Evolutionary conservation across 495 filamentous ascomycete species (phyloP).

Genomic region (Chaetomium fimeti): DNA sequence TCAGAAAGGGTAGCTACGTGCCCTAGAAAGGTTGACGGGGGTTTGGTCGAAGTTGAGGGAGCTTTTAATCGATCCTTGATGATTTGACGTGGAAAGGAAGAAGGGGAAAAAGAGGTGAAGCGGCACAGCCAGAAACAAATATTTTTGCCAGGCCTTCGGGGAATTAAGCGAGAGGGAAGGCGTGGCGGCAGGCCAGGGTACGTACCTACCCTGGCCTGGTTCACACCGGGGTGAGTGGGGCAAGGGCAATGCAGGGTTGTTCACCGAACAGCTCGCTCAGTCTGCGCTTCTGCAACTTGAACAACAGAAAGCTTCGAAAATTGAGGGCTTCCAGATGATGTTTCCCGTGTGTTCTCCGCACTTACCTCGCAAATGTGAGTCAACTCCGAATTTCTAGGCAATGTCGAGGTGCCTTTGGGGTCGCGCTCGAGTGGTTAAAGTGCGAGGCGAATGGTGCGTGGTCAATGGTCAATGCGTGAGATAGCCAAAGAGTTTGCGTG

Average conservation of each 20-base stretch:
- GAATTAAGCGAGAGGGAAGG: constrained; percentile 40
- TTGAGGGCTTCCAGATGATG: neutral
- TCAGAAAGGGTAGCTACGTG: constrained; percentile 85
- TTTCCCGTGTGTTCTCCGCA: neutral
- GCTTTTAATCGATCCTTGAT: constrained; percentile 48
- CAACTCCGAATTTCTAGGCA: neutral
- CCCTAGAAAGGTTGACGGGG: constrained; percentile 66
- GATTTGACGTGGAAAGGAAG: constrained; percentile 46
- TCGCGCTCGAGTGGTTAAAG: no score
- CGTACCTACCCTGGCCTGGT: constrained; percentile 9
- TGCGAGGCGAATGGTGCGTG: no score
- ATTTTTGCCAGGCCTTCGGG: constrained; percentile 46
- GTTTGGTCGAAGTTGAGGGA: constrained; percentile 41
- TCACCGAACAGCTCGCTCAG: no score
- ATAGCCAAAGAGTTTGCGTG: neutral
- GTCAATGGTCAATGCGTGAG: neutral
- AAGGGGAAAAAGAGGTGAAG: constrained; percentile 42
- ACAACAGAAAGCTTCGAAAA: neutral
- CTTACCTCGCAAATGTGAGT: neutral
- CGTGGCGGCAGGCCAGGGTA: constrained; percentile 34
- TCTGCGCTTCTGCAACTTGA: neutral
- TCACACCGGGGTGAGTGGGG: constrained; percentile 21
- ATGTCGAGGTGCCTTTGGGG: neutral
- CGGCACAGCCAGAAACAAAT: constrained; percentile 45
- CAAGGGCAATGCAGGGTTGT: constrained; percentile 25